Evolutionary conservation across 768 basidiomycete species (phyloP), one percentile per base, ranked within the genome.

Genomic region (Trametopsis cervina): DNA sequence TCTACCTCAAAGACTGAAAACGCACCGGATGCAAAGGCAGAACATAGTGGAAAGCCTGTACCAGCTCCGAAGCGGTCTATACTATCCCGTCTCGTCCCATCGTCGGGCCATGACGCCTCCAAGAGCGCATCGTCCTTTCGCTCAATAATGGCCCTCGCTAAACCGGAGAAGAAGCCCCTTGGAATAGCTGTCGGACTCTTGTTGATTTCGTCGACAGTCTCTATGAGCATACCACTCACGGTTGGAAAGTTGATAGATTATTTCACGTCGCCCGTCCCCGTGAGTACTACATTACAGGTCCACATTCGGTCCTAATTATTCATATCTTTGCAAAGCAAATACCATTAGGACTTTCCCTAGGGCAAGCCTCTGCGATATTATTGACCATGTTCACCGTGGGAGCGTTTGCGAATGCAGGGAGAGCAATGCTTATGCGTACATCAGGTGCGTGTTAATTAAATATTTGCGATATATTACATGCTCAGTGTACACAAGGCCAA

Each of bases 161-260:
- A 70, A 58, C 87, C 91, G 1, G 95, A 98, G 67, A 74, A 72
- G 58, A 88, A 81, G 54, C 82, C 88, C 1, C 72, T 96, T 7
- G 60, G 77, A 0, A 73, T 82, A 37, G 93, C 93, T 5, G 71
- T 93, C 40, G 86, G 85, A 0, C 67, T 95, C 53, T 73, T 97
- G 6, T 64, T 94, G 13, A 74, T 91, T n/a, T 95, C 93, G 0
- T 90, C 91, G 7, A 71, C 85, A 2, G 89, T 99, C 18, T 88
- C 90, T 3, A 87, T 97, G 83, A 87, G 85, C 54, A 77, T 98
- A 11, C 95, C 95, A 0, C 80, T 96, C 57, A 92, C 92, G 1
- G 84, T 97, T 58, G 95, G 95, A 9, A 89, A 82, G 63, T 71
- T 98, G 44, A 96, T 99, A 52, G 94, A 97, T 67, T 92, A 86